Conservation (phyloP, 1,284 basidiomycete genomes). For the Tilletia setariae region DNA sequence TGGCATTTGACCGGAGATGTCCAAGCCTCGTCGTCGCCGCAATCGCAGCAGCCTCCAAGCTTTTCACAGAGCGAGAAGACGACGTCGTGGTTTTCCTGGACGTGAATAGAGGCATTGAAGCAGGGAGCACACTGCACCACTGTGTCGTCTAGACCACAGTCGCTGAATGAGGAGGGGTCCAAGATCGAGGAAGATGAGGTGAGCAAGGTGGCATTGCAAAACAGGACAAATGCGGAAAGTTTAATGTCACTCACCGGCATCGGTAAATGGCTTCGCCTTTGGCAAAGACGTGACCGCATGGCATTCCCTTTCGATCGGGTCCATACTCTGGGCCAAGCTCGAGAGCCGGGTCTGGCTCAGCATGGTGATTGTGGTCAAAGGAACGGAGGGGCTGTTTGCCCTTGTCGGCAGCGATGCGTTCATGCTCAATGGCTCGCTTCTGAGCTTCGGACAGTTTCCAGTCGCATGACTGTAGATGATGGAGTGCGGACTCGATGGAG, state of each 20-base stretch:
- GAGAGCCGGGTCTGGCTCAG: conserved; percentile 11
- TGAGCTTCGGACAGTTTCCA: conserved; percentile 41
- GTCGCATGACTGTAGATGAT: conserved; percentile 29
- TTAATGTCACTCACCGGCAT: conserved; percentile 32
- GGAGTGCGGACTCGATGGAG: conserved; percentile 26
- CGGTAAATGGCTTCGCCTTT: conserved; percentile 55
- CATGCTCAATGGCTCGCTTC: conserved; percentile 26
- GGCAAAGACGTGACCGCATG: conserved; percentile 53
- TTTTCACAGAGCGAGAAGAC: conserved; percentile 48
- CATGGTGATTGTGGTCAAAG: conserved; percentile 16
- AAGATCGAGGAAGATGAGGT: not conserved
- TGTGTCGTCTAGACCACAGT: conserved; percentile 52
- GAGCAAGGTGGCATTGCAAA: not conserved
- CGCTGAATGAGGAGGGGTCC: conserved; percentile 19
- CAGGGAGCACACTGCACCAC: conserved; percentile 52
- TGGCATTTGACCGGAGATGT: conserved; percentile 43
- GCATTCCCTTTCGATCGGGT: conserved; percentile 46
- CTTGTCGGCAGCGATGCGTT: conserved; percentile 30
- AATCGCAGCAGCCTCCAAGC: conserved; percentile 51
- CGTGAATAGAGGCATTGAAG: conserved; percentile 48
- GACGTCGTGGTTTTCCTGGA: conserved; percentile 45
- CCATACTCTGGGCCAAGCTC: conserved; percentile 42
- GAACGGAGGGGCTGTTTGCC: conserved; percentile 31
- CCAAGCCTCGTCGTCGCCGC: conserved; percentile 54
- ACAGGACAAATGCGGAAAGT: not conserved